phyloP scores from a whole-genome alignment of 2,329 filamentous ascomycete species.

The Cryoendolithus antarcticus region DNA sequence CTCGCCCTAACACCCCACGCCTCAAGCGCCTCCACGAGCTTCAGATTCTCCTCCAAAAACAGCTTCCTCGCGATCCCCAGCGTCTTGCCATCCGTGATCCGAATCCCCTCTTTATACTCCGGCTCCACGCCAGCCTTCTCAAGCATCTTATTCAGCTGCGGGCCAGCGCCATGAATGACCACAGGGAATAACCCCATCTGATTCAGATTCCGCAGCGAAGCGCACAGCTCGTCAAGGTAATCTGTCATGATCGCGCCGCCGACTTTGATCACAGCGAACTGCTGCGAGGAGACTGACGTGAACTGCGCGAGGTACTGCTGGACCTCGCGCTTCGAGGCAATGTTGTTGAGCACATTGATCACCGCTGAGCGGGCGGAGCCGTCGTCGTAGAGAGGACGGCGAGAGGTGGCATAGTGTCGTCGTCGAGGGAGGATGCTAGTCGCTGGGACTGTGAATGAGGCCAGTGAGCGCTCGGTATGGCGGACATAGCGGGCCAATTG shows the following conservation, averaged over 20 bases:
- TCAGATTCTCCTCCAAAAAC: conserved; percentile 91
- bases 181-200: conserved; percentile 91
- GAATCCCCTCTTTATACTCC: conserved; percentile 90
- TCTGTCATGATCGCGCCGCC: conserved; percentile 93
- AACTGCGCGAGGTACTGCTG: conserved; percentile 98
- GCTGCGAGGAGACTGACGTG: conserved; percentile 88
- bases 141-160: conserved; percentile 84
- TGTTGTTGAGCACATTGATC: conserved; percentile 84
- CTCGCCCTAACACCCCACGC: conserved; percentile 78
- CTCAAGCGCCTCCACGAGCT: conserved; percentile 80
- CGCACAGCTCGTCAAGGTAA: conserved; percentile 81
- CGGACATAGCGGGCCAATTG: conserved; percentile 7
- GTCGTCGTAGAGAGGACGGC: conserved; percentile 30
- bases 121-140: conserved; percentile 87
- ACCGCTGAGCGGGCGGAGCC: conserved; percentile 66
- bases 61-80: conserved; percentile 80
- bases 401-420: conserved; percentile 11
- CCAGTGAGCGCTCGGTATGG: conserved; percentile 3
- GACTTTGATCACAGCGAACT: conserved; percentile 97
- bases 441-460: conserved; percentile 1
- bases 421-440: neutral
- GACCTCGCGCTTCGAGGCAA: conserved; percentile 89
- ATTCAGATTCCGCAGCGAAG: conserved; percentile 80
- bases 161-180: conserved; percentile 88
- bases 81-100: conserved; percentile 92